Percentiles rank a stretch among this genome's conserved stretches.
phyloP scores from a whole-genome alignment of 179 eudicot species.

The Silene noctiflora region DNA sequence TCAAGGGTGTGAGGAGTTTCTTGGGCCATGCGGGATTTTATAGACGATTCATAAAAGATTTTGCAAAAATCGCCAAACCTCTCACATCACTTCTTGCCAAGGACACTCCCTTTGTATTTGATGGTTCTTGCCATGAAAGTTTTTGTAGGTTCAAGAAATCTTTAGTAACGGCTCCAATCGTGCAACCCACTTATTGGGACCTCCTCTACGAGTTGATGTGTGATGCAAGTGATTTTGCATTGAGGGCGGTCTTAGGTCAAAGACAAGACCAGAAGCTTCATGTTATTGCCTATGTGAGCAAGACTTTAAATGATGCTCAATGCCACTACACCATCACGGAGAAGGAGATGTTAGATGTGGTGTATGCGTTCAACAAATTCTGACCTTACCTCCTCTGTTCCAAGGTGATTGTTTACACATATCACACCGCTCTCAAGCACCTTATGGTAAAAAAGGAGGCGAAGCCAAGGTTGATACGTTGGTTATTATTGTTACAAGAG shows the following conservation, averaged over 20 bases:
- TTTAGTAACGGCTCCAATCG: too few relatives aligned
- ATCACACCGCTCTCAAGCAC: neutral
- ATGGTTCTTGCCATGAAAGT: neutral
- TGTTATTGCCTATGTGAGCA: too few relatives aligned
- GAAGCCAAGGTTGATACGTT: neutral
- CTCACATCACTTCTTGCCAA: too few relatives aligned
- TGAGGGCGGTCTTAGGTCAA: neutral
- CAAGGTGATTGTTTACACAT: neutral
- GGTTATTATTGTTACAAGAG: neutral
- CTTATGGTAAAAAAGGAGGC: neutral
- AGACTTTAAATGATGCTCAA: neutral
- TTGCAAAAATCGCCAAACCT: too few relatives aligned
- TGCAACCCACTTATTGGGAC: too few relatives aligned
- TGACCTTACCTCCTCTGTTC: neutral
- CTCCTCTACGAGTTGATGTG: too few relatives aligned
- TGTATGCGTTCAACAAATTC: neutral
- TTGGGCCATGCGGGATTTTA: too few relatives aligned
- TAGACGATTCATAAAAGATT: too few relatives aligned
- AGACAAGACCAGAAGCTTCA: neutral
- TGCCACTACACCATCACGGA: too few relatives aligned
- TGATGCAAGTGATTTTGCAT: neutral
- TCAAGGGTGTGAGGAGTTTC: too few relatives aligned
- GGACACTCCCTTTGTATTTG: neutral
- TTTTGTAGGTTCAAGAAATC: neutral
- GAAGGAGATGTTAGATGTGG: too few relatives aligned